Evolutionary conservation across 768 basidiomycete species (phyloP).

Genomic region (Infundibulicybe gibba): DNA sequence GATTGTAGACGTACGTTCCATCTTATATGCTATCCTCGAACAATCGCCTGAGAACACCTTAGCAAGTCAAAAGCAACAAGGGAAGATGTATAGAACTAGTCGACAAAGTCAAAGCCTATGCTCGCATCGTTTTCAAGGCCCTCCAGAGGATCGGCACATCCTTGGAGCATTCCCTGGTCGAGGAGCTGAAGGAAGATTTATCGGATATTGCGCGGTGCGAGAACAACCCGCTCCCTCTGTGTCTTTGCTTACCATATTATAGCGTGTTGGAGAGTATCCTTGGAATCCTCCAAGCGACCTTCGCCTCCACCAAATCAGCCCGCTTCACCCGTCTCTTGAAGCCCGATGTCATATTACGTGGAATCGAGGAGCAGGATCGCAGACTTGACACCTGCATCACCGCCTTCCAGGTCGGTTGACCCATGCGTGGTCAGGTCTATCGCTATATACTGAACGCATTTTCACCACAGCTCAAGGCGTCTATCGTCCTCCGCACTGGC

Average conservation of each 20-base stretch:
- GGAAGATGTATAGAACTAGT: slow-evolving; percentile 17
- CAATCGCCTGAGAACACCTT: no score
- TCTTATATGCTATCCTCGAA: no score
- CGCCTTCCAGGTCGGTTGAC: slow-evolving; percentile 16
- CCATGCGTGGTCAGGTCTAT: background rate
- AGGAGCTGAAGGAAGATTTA: slow-evolving; percentile 18
- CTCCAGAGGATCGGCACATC: no score
- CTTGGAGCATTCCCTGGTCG: slow-evolving; percentile 16
- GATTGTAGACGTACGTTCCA: no score
- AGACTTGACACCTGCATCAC: slow-evolving; percentile 22
- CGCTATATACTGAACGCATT: background rate
- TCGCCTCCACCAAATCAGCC: slow-evolving; percentile 2
- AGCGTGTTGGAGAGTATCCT: slow-evolving; percentile 19
- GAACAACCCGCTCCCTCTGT: background rate
- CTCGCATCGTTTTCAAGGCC: no score
- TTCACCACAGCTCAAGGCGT: slow-evolving; percentile 7
- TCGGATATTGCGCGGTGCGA: slow-evolving; percentile 12
- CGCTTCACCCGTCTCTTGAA: slow-evolving; percentile 13
- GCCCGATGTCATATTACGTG: slow-evolving; percentile 14
- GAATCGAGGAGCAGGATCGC: slow-evolving; percentile 18
- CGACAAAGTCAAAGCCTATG: no score
- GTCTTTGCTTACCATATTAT: background rate
- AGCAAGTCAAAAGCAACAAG: slow-evolving; percentile 19
- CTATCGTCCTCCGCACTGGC: slow-evolving; percentile 1
- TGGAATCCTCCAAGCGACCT: slow-evolving; percentile 10